These are phyloP conservation scores for Arachnopeziza araneosa DNA, from an alignment of 2,329 filamentous ascomycete species.

Conservation along the genomic window DNA sequence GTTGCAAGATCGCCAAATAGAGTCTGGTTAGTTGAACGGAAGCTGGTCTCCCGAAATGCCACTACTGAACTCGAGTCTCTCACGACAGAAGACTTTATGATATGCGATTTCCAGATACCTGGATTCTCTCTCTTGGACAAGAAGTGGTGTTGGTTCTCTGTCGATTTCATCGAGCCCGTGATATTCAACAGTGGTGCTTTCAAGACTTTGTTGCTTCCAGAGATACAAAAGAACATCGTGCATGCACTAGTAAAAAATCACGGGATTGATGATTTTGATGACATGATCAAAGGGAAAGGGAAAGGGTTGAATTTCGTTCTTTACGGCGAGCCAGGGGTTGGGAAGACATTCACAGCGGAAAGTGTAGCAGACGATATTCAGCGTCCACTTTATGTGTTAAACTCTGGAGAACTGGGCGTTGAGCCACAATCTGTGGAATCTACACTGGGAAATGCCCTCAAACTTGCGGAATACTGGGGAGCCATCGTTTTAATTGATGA, in stretches of 20 bases:
- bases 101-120: constrained; percentile 6
- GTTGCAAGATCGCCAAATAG: constrained; percentile 1
- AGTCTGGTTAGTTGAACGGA: not conserved
- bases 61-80: constrained; percentile 5
- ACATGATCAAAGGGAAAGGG: not conserved
- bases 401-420: constrained; percentile 43
- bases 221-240: not conserved
- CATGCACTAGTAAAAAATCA: not conserved
- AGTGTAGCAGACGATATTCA: constrained; percentile 42
- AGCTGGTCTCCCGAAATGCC: not conserved
- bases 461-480: constrained; percentile 14
- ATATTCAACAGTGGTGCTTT: not conserved
- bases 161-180: constrained; percentile 9
- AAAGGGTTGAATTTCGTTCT: not conserved
- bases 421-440: constrained; percentile 44
- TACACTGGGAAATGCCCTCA: constrained; percentile 2
- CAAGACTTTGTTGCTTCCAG: not conserved
- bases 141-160: constrained; percentile 12
- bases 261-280: not conserved
- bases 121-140: constrained; percentile 15
- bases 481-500: constrained; percentile 9
- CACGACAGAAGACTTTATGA: constrained; percentile 7
- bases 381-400: constrained; percentile 24
- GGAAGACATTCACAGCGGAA: constrained; percentile 32
- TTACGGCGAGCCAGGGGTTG: not conserved